Conservation (phyloP, 202 grass and related monocot species). For the Tripidium arundinaceum region DNA sequence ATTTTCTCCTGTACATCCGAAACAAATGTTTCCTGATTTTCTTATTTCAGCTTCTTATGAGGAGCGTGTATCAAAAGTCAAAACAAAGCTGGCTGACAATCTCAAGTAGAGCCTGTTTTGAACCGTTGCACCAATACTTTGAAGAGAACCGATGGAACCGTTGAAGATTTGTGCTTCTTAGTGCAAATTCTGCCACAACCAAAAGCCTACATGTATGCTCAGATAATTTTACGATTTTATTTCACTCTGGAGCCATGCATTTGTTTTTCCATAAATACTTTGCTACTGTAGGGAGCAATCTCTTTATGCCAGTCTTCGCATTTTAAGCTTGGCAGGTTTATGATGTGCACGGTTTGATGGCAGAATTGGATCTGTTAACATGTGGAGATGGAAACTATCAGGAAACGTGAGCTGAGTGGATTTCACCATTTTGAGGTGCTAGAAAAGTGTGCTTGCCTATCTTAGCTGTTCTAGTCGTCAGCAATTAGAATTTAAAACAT, state of each 20-base stretch:
- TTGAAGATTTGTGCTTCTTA: background rate
- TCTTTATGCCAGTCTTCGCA: background rate
- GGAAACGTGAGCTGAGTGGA: background rate
- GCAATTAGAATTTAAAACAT: too few species aligned
- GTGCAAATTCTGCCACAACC: background rate
- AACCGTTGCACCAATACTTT: background rate
- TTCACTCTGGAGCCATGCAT: background rate
- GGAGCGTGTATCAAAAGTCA: constrained; percentile 63
- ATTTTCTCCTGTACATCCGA: background rate
- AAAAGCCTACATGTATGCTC: background rate
- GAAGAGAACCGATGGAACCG: background rate
- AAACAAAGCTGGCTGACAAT: constrained; percentile 33
- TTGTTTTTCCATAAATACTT: background rate
- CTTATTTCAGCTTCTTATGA: constrained; percentile 70
- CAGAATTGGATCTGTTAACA: background rate
- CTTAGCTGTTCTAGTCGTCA: background rate
- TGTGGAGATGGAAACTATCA: background rate
- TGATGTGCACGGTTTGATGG: background rate
- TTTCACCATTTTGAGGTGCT: background rate
- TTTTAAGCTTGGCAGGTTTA: constrained; percentile 13
- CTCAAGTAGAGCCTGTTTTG: constrained; percentile 6
- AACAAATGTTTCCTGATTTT: background rate
- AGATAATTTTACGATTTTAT: background rate
- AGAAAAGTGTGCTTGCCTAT: background rate
- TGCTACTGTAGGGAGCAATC: background rate